phyloP scores from a whole-genome alignment of 176 grass and related monocot genomes.

The Coix lacrymajobi region DNA sequence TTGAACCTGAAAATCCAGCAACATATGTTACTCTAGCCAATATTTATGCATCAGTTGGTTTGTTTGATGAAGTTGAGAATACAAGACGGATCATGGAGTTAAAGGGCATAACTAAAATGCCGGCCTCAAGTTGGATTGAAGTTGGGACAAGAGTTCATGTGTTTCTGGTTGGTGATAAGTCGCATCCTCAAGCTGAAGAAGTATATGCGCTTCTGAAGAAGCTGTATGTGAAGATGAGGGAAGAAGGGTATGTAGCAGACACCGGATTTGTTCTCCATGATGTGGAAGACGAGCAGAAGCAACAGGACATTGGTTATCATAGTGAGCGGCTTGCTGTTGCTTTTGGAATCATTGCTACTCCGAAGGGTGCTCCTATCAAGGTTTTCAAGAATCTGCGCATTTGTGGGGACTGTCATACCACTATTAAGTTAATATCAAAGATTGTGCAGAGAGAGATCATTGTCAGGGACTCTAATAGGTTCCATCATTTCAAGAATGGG shows the following conservation, averaged over 20 bases:
- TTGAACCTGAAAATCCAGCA: conserved; percentile 78
- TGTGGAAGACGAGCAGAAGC: conserved; percentile 68
- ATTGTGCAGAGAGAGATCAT: conserved; percentile 46
- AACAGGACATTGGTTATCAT: conserved; percentile 60
- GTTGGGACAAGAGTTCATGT: conserved; percentile 54
- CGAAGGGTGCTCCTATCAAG: conserved; percentile 37
- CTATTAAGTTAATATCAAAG: conserved; percentile 52
- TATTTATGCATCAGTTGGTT: conserved; percentile 52
- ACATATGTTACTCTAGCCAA: conserved; percentile 85
- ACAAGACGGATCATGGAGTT: conserved; percentile 58
- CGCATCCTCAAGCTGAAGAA: conserved; percentile 49
- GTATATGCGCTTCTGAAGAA: conserved; percentile 41
- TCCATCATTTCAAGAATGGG: conserved; percentile 62
- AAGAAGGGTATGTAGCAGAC: conserved; percentile 59
- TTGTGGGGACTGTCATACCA: conserved; percentile 67
- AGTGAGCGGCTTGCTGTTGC: conserved; percentile 77
- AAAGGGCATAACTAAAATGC: conserved; percentile 54
- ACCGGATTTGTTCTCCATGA: conserved; percentile 70
- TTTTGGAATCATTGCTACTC: conserved; percentile 62
- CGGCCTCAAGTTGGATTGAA: conserved; percentile 72
- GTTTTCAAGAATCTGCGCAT: conserved; percentile 75
- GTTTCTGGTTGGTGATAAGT: conserved; percentile 62
- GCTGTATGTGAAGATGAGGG: conserved; percentile 46
- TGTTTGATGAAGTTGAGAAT: conserved; percentile 63
- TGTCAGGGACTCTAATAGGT: conserved; percentile 61